A percentile compares a stretch with the other conserved stretches of the same genome.
These are phyloP conservation scores for Hemileia vastatrix DNA, from an alignment of 1,284 basidiomycete species.

Conservation along the genomic window DNA sequence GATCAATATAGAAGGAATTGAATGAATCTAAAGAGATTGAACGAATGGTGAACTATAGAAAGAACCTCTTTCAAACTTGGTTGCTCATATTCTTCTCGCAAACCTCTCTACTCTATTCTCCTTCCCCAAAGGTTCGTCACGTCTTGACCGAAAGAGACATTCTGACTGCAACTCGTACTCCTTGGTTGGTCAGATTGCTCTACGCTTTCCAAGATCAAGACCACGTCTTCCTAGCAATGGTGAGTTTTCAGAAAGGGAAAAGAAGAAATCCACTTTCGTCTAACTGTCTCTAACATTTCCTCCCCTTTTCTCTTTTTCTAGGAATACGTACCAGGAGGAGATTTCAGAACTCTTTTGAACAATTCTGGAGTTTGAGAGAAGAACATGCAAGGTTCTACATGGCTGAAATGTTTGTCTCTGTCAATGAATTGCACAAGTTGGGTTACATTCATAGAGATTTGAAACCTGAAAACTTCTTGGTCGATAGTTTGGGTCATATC, in stretches of 20 bases:
- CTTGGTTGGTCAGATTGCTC: constrained; percentile 40
- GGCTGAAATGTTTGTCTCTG: constrained; percentile 43
- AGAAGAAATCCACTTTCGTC: not conserved
- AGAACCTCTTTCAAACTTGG: too few relatives aligned
- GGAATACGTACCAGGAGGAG: constrained; percentile 43
- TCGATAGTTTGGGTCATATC: constrained; percentile 41
- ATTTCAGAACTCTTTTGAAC: constrained; percentile 44
- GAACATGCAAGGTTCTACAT: constrained; percentile 44
- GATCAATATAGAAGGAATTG: too few relatives aligned
- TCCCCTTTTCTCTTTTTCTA: too few relatives aligned
- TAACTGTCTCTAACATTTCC: not conserved
- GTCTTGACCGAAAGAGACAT: constrained; percentile 43
- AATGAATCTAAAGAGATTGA: too few relatives aligned
- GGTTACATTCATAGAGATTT: constrained; percentile 69
- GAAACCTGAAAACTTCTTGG: constrained; percentile 64
- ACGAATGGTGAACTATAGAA: too few relatives aligned
- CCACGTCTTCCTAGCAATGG: constrained; percentile 43
- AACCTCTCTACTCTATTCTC: too few relatives aligned
- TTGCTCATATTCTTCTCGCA: too few relatives aligned
- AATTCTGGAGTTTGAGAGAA: constrained; percentile 41
- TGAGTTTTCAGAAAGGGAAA: not conserved
- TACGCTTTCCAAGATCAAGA: constrained; percentile 43
- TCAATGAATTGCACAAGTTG: constrained; percentile 42
- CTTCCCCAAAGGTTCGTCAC: too few relatives aligned
- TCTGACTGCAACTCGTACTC: constrained; percentile 40